Percentiles rank a stretch among this genome's conserved stretches.
phyloP scores from a whole-genome alignment of 768 basidiomycete species.

The Suillus subluteus region DNA sequence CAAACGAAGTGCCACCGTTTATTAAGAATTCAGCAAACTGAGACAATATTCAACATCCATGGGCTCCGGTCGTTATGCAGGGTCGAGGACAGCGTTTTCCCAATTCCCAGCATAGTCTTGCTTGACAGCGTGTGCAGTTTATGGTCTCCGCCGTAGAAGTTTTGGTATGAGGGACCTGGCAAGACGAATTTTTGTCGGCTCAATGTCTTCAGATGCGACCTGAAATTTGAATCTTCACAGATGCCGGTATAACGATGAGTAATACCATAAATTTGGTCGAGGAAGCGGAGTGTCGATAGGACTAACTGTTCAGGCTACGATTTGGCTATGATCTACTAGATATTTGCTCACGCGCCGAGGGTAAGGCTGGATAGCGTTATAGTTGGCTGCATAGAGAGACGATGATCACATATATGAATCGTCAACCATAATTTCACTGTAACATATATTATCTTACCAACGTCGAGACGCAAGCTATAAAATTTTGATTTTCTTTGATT shows the following conservation, averaged over 20 bases:
- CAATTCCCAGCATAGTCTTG: slow-evolving; percentile 1
- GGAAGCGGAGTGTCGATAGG: neutral
- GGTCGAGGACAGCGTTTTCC: neutral
- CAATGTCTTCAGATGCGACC: neutral
- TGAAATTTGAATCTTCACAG: neutral
- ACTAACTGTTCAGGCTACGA: slow-evolving; percentile 6
- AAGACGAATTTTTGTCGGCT: neutral
- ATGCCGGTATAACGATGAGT: neutral
- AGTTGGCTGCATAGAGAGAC: neutral
- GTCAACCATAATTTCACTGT: slow-evolving; percentile 3
- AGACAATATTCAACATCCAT: neutral
- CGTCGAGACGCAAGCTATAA: neutral
- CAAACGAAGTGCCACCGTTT: slow-evolving; percentile 4
- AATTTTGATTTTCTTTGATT: neutral
- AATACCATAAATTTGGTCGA: neutral
- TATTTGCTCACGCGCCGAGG: neutral
- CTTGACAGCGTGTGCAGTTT: slow-evolving; percentile 7
- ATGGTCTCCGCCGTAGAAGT: neutral
- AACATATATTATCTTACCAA: slow-evolving; percentile 3
- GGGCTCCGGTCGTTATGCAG: slow-evolving; percentile 1
- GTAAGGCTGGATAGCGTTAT: neutral
- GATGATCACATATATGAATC: neutral
- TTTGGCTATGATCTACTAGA: neutral
- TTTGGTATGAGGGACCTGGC: neutral
- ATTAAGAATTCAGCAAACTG: slow-evolving; percentile 3